A percentile compares a stretch with the other conserved stretches of the same genome.
These are phyloP conservation scores for Leptographium radiaticola DNA, from an alignment of 2,329 filamentous ascomycete species.

Conservation along the genomic window DNA sequence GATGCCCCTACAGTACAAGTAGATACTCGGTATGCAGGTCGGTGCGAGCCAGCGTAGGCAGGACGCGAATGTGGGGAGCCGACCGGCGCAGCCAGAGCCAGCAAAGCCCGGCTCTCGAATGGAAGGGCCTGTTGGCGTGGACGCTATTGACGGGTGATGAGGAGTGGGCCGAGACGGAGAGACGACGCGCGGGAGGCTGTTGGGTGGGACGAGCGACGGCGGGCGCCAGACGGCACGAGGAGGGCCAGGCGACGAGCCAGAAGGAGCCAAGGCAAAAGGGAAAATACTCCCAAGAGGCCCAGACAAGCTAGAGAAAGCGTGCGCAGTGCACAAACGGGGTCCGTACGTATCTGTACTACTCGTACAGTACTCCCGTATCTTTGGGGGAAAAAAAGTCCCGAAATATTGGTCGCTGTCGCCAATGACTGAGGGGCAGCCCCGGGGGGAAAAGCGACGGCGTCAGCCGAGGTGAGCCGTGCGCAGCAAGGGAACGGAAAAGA, in stretches of 20 bases:
- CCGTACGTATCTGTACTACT: too few species aligned
- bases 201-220: constrained; percentile 1
- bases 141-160: constrained; percentile 3
- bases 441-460: too few species aligned
- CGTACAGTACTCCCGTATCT: too few species aligned
- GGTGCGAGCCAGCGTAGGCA: not conserved
- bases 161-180: constrained; percentile 6
- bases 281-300: not conserved
- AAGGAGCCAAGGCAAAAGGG: not conserved
- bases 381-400: too few species aligned
- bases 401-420: too few species aligned
- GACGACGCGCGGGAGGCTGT: constrained; percentile 2
- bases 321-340: too few species aligned
- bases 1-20: too few species aligned
- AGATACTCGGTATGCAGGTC: too few species aligned
- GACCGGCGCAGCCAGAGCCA: not conserved
- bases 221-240: not conserved
- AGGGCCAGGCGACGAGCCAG: not conserved
- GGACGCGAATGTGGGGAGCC: not conserved
- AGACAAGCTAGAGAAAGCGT: not conserved
- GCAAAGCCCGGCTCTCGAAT: not conserved
- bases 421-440: too few species aligned
- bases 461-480: too few species aligned
- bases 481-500: too few species aligned
- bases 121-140: not conserved